Conservation (phyloP, 106 monocot species). For the Ottelia alismoides region DNA sequence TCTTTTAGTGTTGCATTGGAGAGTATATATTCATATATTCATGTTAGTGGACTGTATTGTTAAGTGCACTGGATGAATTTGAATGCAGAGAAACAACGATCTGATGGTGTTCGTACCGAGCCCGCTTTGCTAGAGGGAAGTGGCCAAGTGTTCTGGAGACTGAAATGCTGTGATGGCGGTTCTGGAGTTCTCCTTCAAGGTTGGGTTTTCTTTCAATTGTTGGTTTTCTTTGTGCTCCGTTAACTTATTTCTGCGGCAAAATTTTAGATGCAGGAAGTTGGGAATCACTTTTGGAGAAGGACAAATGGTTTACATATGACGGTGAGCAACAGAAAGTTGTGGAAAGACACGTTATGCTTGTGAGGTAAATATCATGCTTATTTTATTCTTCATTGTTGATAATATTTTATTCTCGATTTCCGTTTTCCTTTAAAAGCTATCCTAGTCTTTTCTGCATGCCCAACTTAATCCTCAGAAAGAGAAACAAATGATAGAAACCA, state of each 20-base stretch:
- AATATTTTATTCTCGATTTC: too few relatives aligned
- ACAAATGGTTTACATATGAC: constrained; percentile 37
- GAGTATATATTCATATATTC: too few relatives aligned
- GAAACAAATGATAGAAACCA: too few relatives aligned
- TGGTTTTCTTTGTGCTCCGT: background rate
- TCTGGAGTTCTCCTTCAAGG: constrained; percentile 41
- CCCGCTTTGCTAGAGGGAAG: constrained; percentile 19
- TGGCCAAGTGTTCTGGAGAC: constrained; percentile 30
- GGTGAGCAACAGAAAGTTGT: constrained; percentile 21
- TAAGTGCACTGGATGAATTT: too few relatives aligned
- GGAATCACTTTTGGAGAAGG: constrained; percentile 12
- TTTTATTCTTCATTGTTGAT: too few relatives aligned
- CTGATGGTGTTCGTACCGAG: constrained; percentile 29
- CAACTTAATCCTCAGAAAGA: too few relatives aligned
- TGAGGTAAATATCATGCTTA: constrained; percentile 29
- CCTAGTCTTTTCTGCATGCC: too few relatives aligned
- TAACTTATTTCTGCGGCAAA: background rate
- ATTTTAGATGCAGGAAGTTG: constrained; percentile 25
- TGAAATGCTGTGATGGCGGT: constrained; percentile 10
- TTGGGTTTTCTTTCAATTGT: constrained; percentile 7
- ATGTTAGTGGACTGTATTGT: too few relatives aligned
- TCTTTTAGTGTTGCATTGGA: too few relatives aligned
- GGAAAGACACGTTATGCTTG: constrained; percentile 23
- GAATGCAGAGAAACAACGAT: constrained; percentile 22
- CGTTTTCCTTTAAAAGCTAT: too few relatives aligned